Evolutionary conservation across 768 basidiomycete species (phyloP).

Genomic region (Cyclocybe cylindracea): DNA sequence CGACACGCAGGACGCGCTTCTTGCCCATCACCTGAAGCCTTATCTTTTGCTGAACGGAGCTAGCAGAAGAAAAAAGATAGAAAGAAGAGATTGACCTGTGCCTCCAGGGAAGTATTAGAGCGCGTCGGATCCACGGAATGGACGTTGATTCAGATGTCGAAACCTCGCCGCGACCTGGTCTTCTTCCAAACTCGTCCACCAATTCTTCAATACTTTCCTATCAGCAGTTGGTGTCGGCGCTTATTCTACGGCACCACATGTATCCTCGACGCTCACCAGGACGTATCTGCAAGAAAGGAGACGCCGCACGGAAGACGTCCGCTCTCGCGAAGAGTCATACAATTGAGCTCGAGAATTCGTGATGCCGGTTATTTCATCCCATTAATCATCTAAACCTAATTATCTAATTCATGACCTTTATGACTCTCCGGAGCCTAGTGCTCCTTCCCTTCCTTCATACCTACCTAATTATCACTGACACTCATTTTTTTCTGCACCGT

Average conservation of each 20-base stretch:
- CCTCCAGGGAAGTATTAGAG: no score
- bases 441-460: no score
- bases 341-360: no score
- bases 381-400: no score
- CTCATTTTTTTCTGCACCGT: background rate
- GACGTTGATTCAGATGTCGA: background rate
- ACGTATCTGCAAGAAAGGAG: background rate
- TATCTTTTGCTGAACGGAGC: slow-evolving; percentile 7
- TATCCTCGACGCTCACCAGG: background rate
- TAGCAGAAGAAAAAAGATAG: no score
- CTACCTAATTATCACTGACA: background rate
- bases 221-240: slow-evolving; percentile 12
- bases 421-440: no score
- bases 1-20: slow-evolving; percentile 13
- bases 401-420: no score
- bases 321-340: background rate
- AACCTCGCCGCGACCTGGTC: background rate
- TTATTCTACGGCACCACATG: slow-evolving; percentile 2
- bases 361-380: no score
- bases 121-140: background rate
- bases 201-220: slow-evolving; percentile 8
- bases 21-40: slow-evolving; percentile 8
- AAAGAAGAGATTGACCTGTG: background rate
- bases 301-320: background rate
- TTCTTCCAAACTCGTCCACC: slow-evolving; percentile 4